Evolutionary conservation across 257 asterid species (phyloP).

Genomic region (Jaltomata sinuosa): DNA sequence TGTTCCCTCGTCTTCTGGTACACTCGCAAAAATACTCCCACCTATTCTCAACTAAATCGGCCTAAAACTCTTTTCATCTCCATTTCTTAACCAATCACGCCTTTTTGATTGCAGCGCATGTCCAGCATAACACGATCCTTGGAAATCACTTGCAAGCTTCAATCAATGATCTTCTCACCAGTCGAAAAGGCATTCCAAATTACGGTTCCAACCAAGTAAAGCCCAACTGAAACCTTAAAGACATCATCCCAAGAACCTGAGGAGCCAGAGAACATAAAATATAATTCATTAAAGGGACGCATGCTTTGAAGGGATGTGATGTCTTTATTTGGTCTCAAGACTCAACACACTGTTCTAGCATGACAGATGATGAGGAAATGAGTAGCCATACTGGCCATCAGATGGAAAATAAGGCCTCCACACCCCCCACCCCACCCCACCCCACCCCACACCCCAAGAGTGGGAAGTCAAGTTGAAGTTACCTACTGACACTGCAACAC

Average conservation of each 20-base stretch:
- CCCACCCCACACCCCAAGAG: too few relatives aligned
- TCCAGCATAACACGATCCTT: neutral
- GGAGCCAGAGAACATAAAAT: neutral
- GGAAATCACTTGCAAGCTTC: neutral
- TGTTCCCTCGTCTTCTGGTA: neutral
- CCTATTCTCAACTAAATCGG: neutral
- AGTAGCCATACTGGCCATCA: neutral
- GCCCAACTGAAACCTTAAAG: constrained; percentile 71
- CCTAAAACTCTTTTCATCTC: neutral
- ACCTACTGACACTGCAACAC: neutral
- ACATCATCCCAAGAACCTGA: constrained; percentile 88
- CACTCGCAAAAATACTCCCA: neutral
- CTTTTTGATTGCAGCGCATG: neutral
- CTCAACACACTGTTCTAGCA: neutral
- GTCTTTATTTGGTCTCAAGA: neutral
- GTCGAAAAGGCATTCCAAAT: constrained; percentile 84
- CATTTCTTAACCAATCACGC: neutral
- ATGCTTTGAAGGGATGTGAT: neutral
- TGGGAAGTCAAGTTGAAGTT: neutral
- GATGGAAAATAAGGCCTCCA: neutral
- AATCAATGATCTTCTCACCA: constrained; percentile 71
- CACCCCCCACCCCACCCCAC: too few relatives aligned
- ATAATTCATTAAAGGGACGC: neutral
- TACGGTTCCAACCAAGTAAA: constrained; percentile 69
- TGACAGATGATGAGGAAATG: neutral